Base-by-base conservation (phyloP, 2,329 filamentous ascomycete genomes). In the Chrysosporium keratinophilum region DNA sequence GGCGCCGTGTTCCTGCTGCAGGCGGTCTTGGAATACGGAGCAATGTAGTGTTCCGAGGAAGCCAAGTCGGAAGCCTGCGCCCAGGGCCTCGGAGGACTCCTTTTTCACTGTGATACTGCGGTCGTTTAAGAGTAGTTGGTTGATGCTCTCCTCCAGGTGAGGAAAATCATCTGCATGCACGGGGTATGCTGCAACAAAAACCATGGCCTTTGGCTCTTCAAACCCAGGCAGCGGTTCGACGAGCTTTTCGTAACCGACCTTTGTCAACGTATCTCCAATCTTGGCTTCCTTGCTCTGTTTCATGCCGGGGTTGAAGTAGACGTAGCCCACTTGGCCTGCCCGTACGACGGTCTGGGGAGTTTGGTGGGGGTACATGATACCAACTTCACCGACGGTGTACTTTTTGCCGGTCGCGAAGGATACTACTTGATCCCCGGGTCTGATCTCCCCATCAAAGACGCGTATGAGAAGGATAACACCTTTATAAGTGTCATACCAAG, bases 231-330 rank as follows among this genome's bases (percentile, higher is more conserved):
- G 84, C 11, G 87, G 83, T 67, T 90, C 78, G 1, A 98, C 89
- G 0, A 78, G 64, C 55, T 81, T 80, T 70, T 95, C 87, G 19
- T 75, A 82, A 1, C 88, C 89, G 2, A 89, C 78, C 1, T 80
- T 86, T 0, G 93, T 97, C 63, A 89, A 95, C 0, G 93, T 98
- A 64, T 98, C 93, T 49, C 93, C 93, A 28, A 97, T 84, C 70
- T 96, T 94, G 48, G 93, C 91, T 65, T 98, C 93, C 67, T 95
- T 85, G 55, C 90, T 95, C 61, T 81, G 83, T 75, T 97, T 97
- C 93, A 98, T 98, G 53, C 91, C 93, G 0, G 93, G 93, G 65
- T 96, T 98, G 76, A 98, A 97, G 71, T 85, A 89, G 41, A 98
- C 83, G 65, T 98, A 98, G 49, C 93, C 93, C 1, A 98, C 88